Evolutionary conservation across 1,284 basidiomycete genomes (phyloP), one percentile per base, ranked within the genome.

Genomic region (Pascua sp.): DNA sequence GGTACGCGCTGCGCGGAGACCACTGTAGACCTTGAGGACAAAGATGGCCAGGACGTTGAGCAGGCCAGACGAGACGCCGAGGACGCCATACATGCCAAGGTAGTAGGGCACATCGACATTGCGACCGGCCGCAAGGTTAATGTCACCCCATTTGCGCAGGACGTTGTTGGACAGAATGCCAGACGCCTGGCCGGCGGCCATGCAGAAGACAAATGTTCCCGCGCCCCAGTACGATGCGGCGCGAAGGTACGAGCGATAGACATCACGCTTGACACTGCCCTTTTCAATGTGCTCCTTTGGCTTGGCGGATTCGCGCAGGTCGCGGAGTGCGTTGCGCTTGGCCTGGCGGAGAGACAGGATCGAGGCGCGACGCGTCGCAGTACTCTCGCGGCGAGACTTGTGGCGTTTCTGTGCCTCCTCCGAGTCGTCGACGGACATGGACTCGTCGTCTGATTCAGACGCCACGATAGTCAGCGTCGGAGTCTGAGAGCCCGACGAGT

Each of bases 281-380:
- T 88, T 86, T 67, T 94, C 90, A 45, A 81, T 82, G 68, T 91
- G 86, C 71, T 94, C 91, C 68, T 89, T 87, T 2, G 84, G 77
- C 58, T 75, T 73, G 38, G 77, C 69, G 42, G 69, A 72, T 55
- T 78, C 77, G 44, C 76, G 72, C 15, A 79, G 66, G 59, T 77
- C 77, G 11, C 67, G 68, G 16, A 78, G 59, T 8, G 77, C 77
- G 42, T 76, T 74, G 11, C 67, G 63, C 58, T 78, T 78, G 46
- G 73, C 69, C 51, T 77, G 71, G 15, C 68, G 59, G 49, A 74
- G 64, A 0, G 76, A 77, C 2, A 77, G 68, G 32, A 75, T 59
- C 0, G 74, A 77, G 1, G 77, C 76, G 4, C 75, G 68, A 41
- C 75, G 71, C 8, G 66, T 68, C 15, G 69, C 66, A 1, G 67